Percentiles rank a stretch among this genome's conserved stretches.
Conservation (phyloP, 179 eudicot species). For the Amaranthus tricolor region DNA sequence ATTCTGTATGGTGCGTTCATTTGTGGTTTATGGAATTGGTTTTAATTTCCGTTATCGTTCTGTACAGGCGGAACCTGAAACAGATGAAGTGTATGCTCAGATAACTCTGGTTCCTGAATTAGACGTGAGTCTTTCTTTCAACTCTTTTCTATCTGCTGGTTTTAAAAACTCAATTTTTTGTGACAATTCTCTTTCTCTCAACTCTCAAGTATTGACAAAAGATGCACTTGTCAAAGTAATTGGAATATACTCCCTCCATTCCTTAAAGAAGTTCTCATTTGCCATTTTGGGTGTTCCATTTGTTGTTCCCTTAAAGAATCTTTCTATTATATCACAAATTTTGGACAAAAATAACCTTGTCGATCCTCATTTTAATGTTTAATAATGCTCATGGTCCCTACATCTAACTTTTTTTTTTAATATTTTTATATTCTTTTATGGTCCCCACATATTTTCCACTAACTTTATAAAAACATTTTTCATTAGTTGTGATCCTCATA, state of each 20-base stretch:
- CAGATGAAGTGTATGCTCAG: conserved; percentile 94
- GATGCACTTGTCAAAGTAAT: conserved; percentile 1
- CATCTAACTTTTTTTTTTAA: no score
- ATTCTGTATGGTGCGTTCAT: not conserved
- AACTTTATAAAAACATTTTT: no score
- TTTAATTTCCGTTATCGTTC: conserved; percentile 16
- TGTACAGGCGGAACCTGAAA: conserved; percentile 82
- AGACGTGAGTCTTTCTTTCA: conserved; percentile 52
- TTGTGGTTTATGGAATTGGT: conserved; percentile 9
- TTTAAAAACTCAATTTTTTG: not conserved
- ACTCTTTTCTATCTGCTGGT: not conserved
- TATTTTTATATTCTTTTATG: no score
- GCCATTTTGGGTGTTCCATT: no score
- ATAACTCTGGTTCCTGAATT: conserved; percentile 70
- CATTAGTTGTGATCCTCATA: no score
- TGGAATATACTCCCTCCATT: not conserved
- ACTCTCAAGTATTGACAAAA: not conserved
- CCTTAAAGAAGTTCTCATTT: no score
- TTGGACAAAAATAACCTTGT: no score
- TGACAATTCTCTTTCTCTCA: not conserved
- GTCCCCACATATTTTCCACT: no score
- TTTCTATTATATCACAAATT: no score
- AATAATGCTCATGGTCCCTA: no score
- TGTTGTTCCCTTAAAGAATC: no score
- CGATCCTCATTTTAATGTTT: no score